A percentile compares a stretch with the other conserved stretches of the same genome.
Conservation (phyloP, 2,329 filamentous ascomycete species). For the Bisporella sp. region DNA sequence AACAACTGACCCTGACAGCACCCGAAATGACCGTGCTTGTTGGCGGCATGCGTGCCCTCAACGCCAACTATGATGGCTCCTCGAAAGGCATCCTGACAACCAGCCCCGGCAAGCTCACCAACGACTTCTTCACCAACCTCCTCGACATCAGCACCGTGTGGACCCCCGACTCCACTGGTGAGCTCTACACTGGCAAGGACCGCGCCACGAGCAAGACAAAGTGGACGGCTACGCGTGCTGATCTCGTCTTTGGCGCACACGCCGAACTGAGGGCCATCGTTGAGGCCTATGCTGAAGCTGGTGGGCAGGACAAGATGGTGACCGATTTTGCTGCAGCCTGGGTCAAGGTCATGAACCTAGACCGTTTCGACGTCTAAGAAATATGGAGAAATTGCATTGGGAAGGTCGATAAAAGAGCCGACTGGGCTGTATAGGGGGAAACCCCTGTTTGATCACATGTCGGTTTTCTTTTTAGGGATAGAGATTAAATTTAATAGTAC, state of each 20-base stretch:
- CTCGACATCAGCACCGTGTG: conserved; percentile 61
- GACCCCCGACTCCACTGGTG: conserved; percentile 45
- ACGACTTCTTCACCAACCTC: conserved; percentile 78
- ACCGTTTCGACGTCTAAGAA: conserved; percentile 51
- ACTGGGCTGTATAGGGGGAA: neutral
- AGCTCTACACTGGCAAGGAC: conserved; percentile 57
- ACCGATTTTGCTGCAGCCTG: conserved; percentile 66
- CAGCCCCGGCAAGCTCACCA: conserved; percentile 61
- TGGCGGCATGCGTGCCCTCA: conserved; percentile 64
- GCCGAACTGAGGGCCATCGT: conserved; percentile 64
- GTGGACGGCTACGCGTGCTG: conserved; percentile 62
- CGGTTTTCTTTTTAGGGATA: too few relatives aligned
- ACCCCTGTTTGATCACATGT: too few relatives aligned
- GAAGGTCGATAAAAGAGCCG: neutral
- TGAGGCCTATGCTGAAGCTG: conserved; percentile 60
- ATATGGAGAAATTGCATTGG: neutral
- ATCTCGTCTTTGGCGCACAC: conserved; percentile 68
- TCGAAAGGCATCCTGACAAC: conserved; percentile 61
- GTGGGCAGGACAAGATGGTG: conserved; percentile 56
- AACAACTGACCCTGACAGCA: conserved; percentile 63
- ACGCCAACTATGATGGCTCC: conserved; percentile 66
- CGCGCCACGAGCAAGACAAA: conserved; percentile 58
- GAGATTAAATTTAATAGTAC: too few relatives aligned
- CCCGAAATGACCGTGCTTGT: conserved; percentile 66
- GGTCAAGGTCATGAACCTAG: conserved; percentile 68